Evolutionary conservation across 2,329 filamentous ascomycete genomes (phyloP).

Genomic region (Hypoxylon sp.): DNA sequence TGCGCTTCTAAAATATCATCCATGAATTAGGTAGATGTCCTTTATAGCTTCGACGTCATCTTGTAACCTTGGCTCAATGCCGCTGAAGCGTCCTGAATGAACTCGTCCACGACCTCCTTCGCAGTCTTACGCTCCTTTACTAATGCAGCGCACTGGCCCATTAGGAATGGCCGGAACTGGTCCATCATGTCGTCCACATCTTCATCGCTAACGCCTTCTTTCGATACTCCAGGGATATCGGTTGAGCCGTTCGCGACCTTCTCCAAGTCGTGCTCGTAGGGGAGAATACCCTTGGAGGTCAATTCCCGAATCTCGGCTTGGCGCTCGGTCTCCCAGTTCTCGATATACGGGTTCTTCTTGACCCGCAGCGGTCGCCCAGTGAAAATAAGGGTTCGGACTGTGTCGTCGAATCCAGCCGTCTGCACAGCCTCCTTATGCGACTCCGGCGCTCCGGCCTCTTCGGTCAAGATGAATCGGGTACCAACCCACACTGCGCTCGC

Average conservation of each 20-base stretch:
- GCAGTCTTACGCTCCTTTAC: constrained; percentile 93
- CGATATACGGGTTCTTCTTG: constrained; percentile 92
- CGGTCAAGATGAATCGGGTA: constrained; percentile 92
- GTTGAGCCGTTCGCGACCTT: constrained; percentile 70
- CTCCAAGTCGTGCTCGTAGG: constrained; percentile 95
- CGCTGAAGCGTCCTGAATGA: constrained; percentile 84
- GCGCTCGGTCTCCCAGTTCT: constrained; percentile 96
- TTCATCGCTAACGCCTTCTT: constrained; percentile 73
- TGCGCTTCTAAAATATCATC: not conserved
- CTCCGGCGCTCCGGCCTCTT: constrained; percentile 94
- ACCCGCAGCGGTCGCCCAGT: constrained; percentile 96
- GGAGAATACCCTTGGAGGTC: constrained; percentile 88
- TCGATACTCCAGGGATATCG: constrained; percentile 66
- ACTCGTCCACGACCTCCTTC: constrained; percentile 93
- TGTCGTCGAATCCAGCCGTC: constrained; percentile 94
- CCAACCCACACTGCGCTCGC: constrained; percentile 96
- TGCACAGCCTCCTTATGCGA: constrained; percentile 95
- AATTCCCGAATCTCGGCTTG: constrained; percentile 91
- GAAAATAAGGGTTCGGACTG: constrained; percentile 97
- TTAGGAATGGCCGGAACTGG: constrained; percentile 68
- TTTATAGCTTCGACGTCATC: constrained; percentile 79
- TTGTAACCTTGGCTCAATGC: constrained; percentile 78
- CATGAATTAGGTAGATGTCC: not conserved
- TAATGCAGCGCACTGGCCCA: constrained; percentile 97
- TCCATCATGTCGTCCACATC: constrained; percentile 90